phyloP scores from a whole-genome alignment of 2,329 filamentous ascomycete species.

The Mycosphaerella sp. region DNA sequence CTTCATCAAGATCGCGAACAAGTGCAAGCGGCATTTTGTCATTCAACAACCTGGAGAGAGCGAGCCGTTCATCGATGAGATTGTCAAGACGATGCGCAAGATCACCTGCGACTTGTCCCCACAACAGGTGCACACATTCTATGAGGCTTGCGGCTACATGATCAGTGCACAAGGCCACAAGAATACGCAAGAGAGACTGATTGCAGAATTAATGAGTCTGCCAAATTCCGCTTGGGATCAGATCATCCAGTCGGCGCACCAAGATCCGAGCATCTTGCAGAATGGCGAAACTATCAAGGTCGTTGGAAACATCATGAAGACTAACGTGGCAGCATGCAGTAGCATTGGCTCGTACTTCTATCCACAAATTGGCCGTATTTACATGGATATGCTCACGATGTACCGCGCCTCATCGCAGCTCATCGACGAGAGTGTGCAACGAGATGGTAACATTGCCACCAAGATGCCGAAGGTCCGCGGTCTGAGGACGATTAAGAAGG shows the following conservation, averaged over 20 bases:
- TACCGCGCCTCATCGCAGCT: constrained; percentile 94
- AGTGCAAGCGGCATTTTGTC: constrained; percentile 96
- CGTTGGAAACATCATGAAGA: constrained; percentile 99
- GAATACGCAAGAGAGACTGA: constrained; percentile 82
- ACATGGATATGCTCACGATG: constrained; percentile 98
- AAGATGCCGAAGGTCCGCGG: constrained; percentile 97
- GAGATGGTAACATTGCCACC: constrained; percentile 84
- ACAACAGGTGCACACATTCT: constrained; percentile 97
- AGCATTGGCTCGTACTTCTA: constrained; percentile 98
- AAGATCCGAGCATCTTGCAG: constrained; percentile 78
- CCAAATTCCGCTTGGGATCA: constrained; percentile 93
- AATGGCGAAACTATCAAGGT: constrained; percentile 96
- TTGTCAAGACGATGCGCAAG: constrained; percentile 89
- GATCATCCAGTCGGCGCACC: constrained; percentile 82
- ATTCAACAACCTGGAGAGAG: constrained; percentile 88
- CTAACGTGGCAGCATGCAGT: constrained; percentile 95
- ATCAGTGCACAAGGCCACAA: constrained; percentile 96
- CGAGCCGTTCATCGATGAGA: constrained; percentile 98
- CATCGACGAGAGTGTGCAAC: constrained; percentile 85
- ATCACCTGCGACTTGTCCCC: constrained; percentile 93
- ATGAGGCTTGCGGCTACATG: constrained; percentile 99
- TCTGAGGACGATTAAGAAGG: constrained; percentile 96
- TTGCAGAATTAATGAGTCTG: constrained; percentile 85
- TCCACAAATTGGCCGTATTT: constrained; percentile 94
- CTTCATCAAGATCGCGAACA: constrained; percentile 99